Conservation (phyloP, 371 early-diverging fungal genomes). For the Phascolomyces articulosus region DNA sequence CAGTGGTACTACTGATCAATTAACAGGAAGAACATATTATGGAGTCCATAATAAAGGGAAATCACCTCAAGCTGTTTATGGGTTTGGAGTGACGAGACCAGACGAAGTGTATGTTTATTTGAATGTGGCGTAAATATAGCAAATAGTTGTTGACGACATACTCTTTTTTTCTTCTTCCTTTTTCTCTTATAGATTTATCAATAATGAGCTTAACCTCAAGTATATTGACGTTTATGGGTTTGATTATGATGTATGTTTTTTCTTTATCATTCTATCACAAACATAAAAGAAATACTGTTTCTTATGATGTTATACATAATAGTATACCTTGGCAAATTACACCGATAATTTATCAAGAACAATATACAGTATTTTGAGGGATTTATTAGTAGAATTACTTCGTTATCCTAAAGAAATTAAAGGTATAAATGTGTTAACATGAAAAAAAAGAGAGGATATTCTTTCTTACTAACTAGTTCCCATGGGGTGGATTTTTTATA, state of each 20-base stretch:
- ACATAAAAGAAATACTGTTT: background rate
- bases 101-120: constrained; percentile 25
- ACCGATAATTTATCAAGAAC: constrained; percentile 56
- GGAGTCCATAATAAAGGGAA: constrained; percentile 6
- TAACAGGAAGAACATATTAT: background rate
- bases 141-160: no score
- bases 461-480: no score
- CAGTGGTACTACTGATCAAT: constrained; percentile 5
- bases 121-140: no score
- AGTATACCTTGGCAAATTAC: constrained; percentile 71
- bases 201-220: constrained; percentile 49
- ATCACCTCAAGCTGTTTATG: constrained; percentile 16
- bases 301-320: background rate
- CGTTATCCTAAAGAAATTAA: constrained; percentile 56
- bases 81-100: constrained; percentile 23
- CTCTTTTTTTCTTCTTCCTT: background rate
- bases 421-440: constrained; percentile 16
- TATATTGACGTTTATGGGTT: constrained; percentile 52
- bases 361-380: constrained; percentile 61
- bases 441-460: no score
- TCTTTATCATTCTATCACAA: background rate
- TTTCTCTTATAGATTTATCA: constrained; percentile 36
- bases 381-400: constrained; percentile 56
- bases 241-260: constrained; percentile 47
- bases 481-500: constrained; percentile 4